Base-by-base conservation (phyloP, 1,284 basidiomycete species). In the Flammula alnicola region DNA sequence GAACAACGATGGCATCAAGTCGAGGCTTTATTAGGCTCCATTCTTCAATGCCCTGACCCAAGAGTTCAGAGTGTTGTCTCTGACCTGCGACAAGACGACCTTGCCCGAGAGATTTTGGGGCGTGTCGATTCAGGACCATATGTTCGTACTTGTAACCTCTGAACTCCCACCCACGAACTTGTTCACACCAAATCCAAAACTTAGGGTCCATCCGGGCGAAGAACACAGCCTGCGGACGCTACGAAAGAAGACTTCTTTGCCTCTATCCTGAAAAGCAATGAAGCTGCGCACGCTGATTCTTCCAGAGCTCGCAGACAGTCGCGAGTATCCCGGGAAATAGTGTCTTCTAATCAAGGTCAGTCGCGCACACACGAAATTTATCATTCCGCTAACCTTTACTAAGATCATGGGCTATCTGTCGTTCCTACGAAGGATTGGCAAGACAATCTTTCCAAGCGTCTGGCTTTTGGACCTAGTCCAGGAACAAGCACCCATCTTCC, bases 1-100 rank as follows among this genome's bases (percentile, higher is more conserved):
- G 91, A 94, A 69, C 88, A 91, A 51, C 72, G 91, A 58, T 88
- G 92, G 80, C 91, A 94, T 61, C 88, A 93, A 63, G 89, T 93
- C 61, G 92, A 94, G 67, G 88, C 91, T 9, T 70, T 94, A 9
- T 75, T 94, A 3, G 91, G 89, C 20, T 82, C 86, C 19, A 77
- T 94, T 42, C 75, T 94, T 47, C 81, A 86, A 57, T 88, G 86
- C 45, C 78, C 80, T 29, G 88, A 91, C 66, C 75, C 82, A 9
- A 74, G 87, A 49, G 86, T 91, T 0, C 82, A 86, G 62, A 74
- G 74, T 30, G 68, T 94, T 42, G 74, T 94, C 29, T 71, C 77
- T 26, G 87, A 91, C 58, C 71, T 93, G 39, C 79, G 78, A 45
- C 76, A 80, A 54, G 89, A 92, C 61, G 76, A 82, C 27, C 74